These are phyloP conservation scores for Akanthomyces muscarius DNA, from an alignment of 2,329 filamentous ascomycete genomes.

Conservation along the genomic window DNA sequence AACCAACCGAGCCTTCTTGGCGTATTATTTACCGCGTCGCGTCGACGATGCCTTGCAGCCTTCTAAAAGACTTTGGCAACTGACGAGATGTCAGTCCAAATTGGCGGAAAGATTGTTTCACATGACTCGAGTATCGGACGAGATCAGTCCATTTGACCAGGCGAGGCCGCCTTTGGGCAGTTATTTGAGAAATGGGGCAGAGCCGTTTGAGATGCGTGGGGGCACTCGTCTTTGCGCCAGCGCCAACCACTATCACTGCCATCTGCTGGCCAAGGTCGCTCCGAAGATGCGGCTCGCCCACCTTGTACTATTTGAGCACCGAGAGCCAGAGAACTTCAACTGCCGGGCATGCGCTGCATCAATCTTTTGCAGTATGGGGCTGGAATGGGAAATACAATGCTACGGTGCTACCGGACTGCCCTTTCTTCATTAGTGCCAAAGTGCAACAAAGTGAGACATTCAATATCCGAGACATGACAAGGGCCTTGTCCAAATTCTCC, in stretches of 20 bases:
- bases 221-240: not conserved
- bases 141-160: not conserved
- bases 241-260: not conserved
- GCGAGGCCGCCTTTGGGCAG: not conserved
- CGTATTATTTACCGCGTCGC: too few relatives aligned
- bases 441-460: not conserved
- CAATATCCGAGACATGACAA: conserved; percentile 4
- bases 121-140: not conserved
- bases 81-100: not conserved
- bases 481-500: not conserved
- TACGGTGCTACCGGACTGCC: not conserved
- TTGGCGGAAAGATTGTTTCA: too few relatives aligned
- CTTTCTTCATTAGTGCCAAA: not conserved
- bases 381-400: not conserved
- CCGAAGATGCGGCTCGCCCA: not conserved
- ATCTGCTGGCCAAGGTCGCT: not conserved
- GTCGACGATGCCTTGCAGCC: too few relatives aligned
- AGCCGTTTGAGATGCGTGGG: conserved; percentile 4
- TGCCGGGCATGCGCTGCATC: not conserved
- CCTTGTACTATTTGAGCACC: not conserved
- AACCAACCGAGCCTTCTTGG: too few relatives aligned
- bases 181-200: not conserved
- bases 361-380: not conserved
- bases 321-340: not conserved
- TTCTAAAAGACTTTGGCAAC: too few relatives aligned